Evolutionary conservation across 2,329 filamentous ascomycete genomes (phyloP).

Genomic region (Escovopsis sp.): DNA sequence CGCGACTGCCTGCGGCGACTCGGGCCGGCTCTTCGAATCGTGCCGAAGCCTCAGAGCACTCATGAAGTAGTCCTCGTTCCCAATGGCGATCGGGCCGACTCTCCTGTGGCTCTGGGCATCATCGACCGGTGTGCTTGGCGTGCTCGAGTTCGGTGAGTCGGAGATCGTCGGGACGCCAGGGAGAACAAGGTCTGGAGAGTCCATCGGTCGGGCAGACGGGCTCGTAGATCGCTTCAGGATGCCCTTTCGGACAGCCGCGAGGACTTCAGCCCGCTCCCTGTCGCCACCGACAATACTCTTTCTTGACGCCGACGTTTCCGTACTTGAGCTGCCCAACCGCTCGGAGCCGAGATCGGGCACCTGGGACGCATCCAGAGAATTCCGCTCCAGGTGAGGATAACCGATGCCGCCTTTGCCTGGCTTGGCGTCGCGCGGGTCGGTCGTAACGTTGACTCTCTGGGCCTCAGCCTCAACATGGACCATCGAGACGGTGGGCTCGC

Average conservation of each 20-base stretch:
- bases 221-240: conserved; percentile 81
- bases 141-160: conserved; percentile 72
- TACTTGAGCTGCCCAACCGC: conserved; percentile 38
- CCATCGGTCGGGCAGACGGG: conserved; percentile 48
- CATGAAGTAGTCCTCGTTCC: conserved; percentile 82
- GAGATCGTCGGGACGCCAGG: conserved; percentile 47
- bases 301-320: conserved; percentile 47
- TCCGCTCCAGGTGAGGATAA: conserved; percentile 71
- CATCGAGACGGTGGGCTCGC: conserved; percentile 80
- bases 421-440: conserved; percentile 48
- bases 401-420: conserved; percentile 60
- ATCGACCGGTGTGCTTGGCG: conserved; percentile 76
- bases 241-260: conserved; percentile 85
- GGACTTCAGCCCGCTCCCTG: conserved; percentile 74
- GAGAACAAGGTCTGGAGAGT: conserved; percentile 40
- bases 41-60: conserved; percentile 56
- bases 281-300: conserved; percentile 89
- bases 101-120: conserved; percentile 53
- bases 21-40: conserved; percentile 66
- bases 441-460: conserved; percentile 64
- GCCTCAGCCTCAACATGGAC: conserved; percentile 90
- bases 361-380: conserved; percentile 55
- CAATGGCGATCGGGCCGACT: conserved; percentile 55
- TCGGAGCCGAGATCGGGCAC: conserved; percentile 30
- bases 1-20: conserved; percentile 53